Evolutionary conservation across 495 filamentous ascomycete genomes (phyloP).

Genomic region (Cudoniella acicularis): DNA sequence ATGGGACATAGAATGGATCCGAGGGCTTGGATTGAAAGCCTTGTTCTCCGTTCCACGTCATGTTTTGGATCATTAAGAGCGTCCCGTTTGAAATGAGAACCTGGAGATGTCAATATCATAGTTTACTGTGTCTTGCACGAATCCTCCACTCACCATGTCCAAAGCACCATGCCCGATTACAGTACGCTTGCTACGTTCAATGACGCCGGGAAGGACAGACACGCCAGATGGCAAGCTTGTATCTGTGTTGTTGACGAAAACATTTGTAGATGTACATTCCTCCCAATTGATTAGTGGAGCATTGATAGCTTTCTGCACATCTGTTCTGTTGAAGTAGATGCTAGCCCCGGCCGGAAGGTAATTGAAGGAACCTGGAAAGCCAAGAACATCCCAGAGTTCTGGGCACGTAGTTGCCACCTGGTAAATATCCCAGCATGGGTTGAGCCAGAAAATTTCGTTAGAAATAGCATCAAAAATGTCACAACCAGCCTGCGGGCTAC

Average conservation of each 20-base stretch:
- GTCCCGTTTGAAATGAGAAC: slow-evolving; percentile 63
- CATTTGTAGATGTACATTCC: slow-evolving; percentile 46
- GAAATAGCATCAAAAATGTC: slow-evolving; percentile 53
- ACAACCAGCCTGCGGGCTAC: slow-evolving; percentile 41
- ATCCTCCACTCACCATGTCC: slow-evolving; percentile 4
- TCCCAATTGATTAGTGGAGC: slow-evolving; percentile 56
- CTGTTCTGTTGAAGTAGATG: slow-evolving; percentile 74
- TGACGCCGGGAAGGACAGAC: slow-evolving; percentile 61
- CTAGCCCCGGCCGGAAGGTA: slow-evolving; percentile 50
- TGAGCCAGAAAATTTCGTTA: slow-evolving; percentile 52
- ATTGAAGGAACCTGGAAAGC: slow-evolving; percentile 57
- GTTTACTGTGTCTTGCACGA: slow-evolving; percentile 2
- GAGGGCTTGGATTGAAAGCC: slow-evolving; percentile 60
- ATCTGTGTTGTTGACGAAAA: slow-evolving; percentile 51
- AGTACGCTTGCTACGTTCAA: slow-evolving; percentile 65
- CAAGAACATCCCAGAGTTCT: slow-evolving; percentile 67
- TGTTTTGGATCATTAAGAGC: slow-evolving; percentile 73
- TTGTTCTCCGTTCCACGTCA: slow-evolving; percentile 73
- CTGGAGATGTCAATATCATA: slow-evolving; percentile 34
- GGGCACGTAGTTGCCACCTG: slow-evolving; percentile 73
- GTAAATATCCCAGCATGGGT: slow-evolving; percentile 82
- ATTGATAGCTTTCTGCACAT: slow-evolving; percentile 73
- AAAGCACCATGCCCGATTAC: slow-evolving; percentile 62
- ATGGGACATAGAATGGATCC: slow-evolving; percentile 63
- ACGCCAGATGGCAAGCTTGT: slow-evolving; percentile 44